phyloP scores from a whole-genome alignment of 2,329 filamentous ascomycete species.

The Monosporascus sp. region DNA sequence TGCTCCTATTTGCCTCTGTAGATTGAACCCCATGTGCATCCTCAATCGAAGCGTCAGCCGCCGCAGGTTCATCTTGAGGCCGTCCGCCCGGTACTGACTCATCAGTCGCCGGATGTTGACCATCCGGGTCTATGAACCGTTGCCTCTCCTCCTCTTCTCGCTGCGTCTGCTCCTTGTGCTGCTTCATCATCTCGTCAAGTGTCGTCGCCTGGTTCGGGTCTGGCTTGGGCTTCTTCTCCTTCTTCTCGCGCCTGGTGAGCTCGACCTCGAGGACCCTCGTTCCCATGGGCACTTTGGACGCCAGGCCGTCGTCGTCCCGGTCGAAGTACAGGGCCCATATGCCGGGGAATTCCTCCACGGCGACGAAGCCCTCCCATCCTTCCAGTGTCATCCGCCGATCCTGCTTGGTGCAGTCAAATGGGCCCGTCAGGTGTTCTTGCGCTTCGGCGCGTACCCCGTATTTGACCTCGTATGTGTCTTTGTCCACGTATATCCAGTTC shows the following conservation, averaged over 20 bases:
- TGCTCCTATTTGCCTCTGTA: not conserved
- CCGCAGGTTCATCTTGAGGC: not conserved
- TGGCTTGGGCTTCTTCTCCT: slow-evolving; percentile 29
- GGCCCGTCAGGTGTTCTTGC: slow-evolving; percentile 39
- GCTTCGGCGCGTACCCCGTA: slow-evolving; percentile 39
- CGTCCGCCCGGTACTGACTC: not conserved
- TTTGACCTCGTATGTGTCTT: slow-evolving; percentile 39
- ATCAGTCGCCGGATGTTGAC: slow-evolving; percentile 5
- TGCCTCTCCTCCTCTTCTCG: slow-evolving; percentile 17
- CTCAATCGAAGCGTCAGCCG: not conserved
- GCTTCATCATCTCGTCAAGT: slow-evolving; percentile 25
- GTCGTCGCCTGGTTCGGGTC: slow-evolving; percentile 19
- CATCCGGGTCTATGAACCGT: slow-evolving; percentile 8
- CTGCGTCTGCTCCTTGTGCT: slow-evolving; percentile 20
- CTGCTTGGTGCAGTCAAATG: slow-evolving; percentile 47
- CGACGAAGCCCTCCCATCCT: slow-evolving; percentile 45
- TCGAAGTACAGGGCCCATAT: slow-evolving; percentile 46
- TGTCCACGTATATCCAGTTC: slow-evolving; percentile 47
- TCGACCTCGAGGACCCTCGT: slow-evolving; percentile 51
- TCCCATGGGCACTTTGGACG: slow-evolving; percentile 38
- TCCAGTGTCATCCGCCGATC: slow-evolving; percentile 45
- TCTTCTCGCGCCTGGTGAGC: slow-evolving; percentile 46
- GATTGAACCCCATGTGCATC: not conserved
- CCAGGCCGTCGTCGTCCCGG: slow-evolving; percentile 38
- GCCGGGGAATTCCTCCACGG: slow-evolving; percentile 37